Conservation (phyloP, 169 alveolate genomes). For the Hammondia hammondi region DNA sequence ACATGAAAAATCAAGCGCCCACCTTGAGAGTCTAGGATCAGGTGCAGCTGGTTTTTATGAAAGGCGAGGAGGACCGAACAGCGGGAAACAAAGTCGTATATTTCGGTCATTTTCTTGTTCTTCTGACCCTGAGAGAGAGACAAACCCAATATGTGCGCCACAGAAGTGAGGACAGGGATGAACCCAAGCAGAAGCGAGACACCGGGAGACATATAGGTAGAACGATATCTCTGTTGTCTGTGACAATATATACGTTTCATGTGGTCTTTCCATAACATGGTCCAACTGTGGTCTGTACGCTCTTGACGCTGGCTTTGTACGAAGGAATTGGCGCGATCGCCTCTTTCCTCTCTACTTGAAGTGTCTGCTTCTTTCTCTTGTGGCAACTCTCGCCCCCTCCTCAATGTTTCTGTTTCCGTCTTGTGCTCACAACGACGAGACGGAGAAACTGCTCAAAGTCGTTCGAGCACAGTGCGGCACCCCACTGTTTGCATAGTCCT, state of each 20-base stretch:
- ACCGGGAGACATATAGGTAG: background rate
- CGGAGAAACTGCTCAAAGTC: conserved; percentile 56
- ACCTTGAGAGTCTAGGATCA: background rate
- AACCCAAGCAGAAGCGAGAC: background rate
- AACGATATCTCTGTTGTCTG: background rate
- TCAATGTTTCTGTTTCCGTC: background rate
- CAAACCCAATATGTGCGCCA: too few relatives aligned
- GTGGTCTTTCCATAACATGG: too few relatives aligned
- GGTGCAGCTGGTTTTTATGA: background rate
- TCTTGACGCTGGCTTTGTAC: background rate
- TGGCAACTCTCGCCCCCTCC: too few relatives aligned
- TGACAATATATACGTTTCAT: background rate
- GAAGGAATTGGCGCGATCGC: background rate
- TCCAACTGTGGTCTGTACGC: background rate
- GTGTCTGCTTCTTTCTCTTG: background rate
- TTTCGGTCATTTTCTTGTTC: background rate
- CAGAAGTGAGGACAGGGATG: background rate
- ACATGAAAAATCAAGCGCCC: background rate
- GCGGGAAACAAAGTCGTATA: conserved; percentile 1
- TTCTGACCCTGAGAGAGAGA: background rate
- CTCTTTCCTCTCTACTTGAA: too few relatives aligned
- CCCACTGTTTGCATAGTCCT: conserved; percentile 43
- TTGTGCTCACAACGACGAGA: conserved; percentile 35
- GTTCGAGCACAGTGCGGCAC: conserved; percentile 58
- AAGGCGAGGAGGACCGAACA: background rate